Evolutionary conservation across 2,329 filamentous ascomycete species (phyloP), one percentile per base, ranked within the genome.

Genomic region (Fusarium nisikadoi): DNA sequence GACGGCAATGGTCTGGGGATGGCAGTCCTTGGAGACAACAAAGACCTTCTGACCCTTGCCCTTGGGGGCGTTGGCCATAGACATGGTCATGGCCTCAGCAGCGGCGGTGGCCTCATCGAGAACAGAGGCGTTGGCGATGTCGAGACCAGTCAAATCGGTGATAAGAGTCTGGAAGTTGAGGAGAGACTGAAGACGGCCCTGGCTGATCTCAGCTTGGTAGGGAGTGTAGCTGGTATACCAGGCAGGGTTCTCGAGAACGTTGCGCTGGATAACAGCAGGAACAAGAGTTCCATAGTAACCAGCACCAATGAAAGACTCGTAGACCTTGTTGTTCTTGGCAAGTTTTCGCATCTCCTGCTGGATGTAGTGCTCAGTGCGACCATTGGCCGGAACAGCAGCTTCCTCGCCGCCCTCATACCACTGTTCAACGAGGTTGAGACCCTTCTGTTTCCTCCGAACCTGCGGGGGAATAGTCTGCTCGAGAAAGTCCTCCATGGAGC

Each of bases 211-310:
- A 8, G 95, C 93, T 84, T 98, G 95, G 83, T 98, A 98, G 23
- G 95, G 95, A 0, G 95, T 98, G 82, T 98, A 98, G 84, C 94
- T 97, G 49, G 95, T 98, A 82, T 98, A 98, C 95, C 95, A 98
- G 10, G 92, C 94, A 14, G 95, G 95, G 81, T 92, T 95, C 86
- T 98, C 94, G 57, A 98, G 86, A 17, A 98, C 89, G 80, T 98
- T 98, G 77, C 95, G 89, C 86, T 96, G 94, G 80, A 98, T 97
- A 56, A 98, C 95, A 64, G 94, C 90, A 17, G 95, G 95, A 2
- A 94, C 92, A 73, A 92, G 88, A 25, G 94, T 96, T 46, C 90
- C 92, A 72, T 95, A 94, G 86, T 98, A 98, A 61, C 95, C 95
- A 70, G 89, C 89, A 9, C 95, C 95, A 72, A 97, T 95, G 77